Conservation (phyloP, 140 eudicot genomes). For the Ambrosia hybrid region DNA sequence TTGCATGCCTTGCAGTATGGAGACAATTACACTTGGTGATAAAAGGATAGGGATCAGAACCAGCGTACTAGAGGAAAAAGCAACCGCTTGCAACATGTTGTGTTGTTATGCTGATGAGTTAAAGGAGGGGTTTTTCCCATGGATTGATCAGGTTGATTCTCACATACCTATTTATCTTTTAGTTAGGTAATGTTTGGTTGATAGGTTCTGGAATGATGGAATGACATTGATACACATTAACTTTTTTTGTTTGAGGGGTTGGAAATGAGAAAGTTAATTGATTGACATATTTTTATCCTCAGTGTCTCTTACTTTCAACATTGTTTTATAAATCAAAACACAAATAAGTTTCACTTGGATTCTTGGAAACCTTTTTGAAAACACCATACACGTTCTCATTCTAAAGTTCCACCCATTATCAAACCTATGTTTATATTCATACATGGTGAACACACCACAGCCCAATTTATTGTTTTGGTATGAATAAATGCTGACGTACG, state of each 20-base stretch:
- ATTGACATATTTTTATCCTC: too few species aligned
- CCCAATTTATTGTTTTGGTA: not conserved
- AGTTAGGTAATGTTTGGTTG: not conserved
- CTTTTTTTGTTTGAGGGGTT: too few species aligned
- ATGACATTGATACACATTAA: too few species aligned
- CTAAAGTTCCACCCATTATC: not conserved
- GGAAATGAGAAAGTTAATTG: too few species aligned
- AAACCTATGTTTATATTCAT: not conserved
- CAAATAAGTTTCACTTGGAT: too few species aligned
- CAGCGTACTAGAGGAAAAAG: conserved; percentile 96
- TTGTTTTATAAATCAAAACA: too few species aligned
- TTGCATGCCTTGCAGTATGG: conserved; percentile 68
- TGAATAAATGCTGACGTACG: conserved; percentile 1
- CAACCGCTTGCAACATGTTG: conserved; percentile 98
- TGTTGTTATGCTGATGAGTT: conserved; percentile 98
- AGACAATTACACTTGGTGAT: conserved; percentile 96
- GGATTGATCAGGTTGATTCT: conserved; percentile 92
- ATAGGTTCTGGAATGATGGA: not conserved
- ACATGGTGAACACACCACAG: not conserved
- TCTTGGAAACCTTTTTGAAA: not conserved
- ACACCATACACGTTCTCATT: not conserved
- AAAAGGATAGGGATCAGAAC: conserved; percentile 97
- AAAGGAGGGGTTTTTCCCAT: conserved; percentile 95
- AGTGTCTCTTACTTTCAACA: too few species aligned
- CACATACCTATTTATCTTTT: not conserved